Base-by-base conservation (phyloP, 495 filamentous ascomycete genomes). In the Hypomontagnella submonticulosa region DNA sequence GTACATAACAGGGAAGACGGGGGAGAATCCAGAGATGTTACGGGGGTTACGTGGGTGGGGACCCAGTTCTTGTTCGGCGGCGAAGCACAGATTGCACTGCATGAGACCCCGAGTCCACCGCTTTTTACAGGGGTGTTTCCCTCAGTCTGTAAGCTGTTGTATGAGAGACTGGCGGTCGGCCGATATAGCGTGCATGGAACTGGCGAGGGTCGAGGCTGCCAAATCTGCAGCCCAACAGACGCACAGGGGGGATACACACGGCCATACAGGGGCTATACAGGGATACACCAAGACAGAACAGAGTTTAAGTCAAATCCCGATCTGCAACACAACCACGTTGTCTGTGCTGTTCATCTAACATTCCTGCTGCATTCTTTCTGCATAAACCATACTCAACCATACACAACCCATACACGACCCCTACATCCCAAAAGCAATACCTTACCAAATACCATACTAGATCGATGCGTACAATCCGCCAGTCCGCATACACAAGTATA, bases 41-140 rank as follows among this genome's bases (percentile, higher is more conserved):
- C 5, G 18, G 30, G 36, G 41, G 32, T 59, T 41, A 27, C 18
- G 46, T 65, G 36, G 56, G 32, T 47, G 44, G 36, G 43, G 23
- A 27, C 23, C 23, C 23, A 27, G 36, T 57, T 62, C 47, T 40
- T 66, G 16, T 42, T 63, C 55, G 65, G 71, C 71, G 71, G 71
- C 71, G 71, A 72, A 64, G 69, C 63, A 70, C 62, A 66, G 53
- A 58, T 61, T 67, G 55, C 62, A 68, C 50, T 56, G 55, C 66
- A 69, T 69, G 66, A 68, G 69, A 71, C 69, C 69, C 71, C 71
- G 66, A 74, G 71, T 19, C 71, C 71, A 74, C 71, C 71, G 71
- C 71, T 72, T 66, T 72, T 74, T 74, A 40, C 71, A 72, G 19
- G 71, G 71, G 59, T 74, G 8, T 58, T 72, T 72, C 56, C 53